Evolutionary conservation across 768 basidiomycete genomes (phyloP), one percentile per base, ranked within the genome.

Genomic region (Serendipita sp.): DNA sequence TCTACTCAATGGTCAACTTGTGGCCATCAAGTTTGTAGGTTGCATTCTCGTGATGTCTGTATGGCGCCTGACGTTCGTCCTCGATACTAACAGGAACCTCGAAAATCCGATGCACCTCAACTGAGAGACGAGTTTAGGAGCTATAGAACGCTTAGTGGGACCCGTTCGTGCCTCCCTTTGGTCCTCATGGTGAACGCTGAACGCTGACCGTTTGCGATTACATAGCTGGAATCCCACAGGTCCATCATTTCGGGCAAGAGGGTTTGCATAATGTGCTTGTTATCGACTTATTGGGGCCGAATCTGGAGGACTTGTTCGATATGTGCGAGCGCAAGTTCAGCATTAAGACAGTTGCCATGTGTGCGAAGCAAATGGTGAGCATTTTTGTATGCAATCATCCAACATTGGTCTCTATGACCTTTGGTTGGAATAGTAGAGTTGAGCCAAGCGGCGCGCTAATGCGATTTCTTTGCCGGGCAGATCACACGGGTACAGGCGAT

Each of bases 1-100:
- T 73, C 79, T 93, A 69, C 79, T 90, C 65, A 85, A 89, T 70
- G 75, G 74, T 37, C 76, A 78, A 67, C 92, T 92, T 0, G 95
- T 98, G 66, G 96, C 96, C 67, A 98, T 99, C 85, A 99, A 99
- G 80, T 99, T 99, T 83, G 96, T 98, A 72, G 76, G 94, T 84
- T 44, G 46, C 37, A 31, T 66, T 64, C 64, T 65, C 29, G 3
- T 31, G 11, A 23, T 62, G 62, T 11, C 16, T 23, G 4, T 29
- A 36, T 62, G 62, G 66, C 68, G 66, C 64, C 34, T 62, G 66
- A 64, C 33, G 37, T 64, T 69, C 48, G 69, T 63, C 10, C 29
- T 63, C 63, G 68, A 16, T 69, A 91, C 97, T 64, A 95, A 95
- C 67, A 91, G 89, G 88, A 91, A 79, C 88, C 89, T 34, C 76